Percentiles rank a stretch among this genome's conserved stretches.
These are phyloP conservation scores for Berkeleyomyces rouxiae DNA, from an alignment of 2,329 filamentous ascomycete genomes.

Conservation along the genomic window DNA sequence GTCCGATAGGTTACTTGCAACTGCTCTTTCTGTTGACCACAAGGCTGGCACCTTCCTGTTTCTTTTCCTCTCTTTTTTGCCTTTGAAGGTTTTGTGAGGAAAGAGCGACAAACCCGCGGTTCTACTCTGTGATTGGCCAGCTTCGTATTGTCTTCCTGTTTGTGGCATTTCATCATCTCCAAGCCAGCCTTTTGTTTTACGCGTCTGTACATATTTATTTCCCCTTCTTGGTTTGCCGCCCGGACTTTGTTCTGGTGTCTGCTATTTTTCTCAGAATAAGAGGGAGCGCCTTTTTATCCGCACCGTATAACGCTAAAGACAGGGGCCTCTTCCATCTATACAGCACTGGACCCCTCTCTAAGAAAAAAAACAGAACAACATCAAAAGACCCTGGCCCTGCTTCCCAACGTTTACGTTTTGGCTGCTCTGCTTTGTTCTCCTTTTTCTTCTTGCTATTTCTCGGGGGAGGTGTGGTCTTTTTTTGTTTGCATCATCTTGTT, in stretches of 20 bases:
- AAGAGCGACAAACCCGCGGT: background rate
- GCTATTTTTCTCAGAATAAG: background rate
- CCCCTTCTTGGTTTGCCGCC: background rate
- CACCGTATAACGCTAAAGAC: background rate
- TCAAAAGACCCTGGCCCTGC: slow-evolving; percentile 4
- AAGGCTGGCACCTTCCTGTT: background rate
- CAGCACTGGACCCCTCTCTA: background rate
- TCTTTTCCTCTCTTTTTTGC: background rate
- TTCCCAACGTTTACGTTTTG: background rate
- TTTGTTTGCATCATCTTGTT: background rate
- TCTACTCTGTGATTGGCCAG: background rate
- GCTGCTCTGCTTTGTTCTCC: background rate
- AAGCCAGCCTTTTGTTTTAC: background rate
- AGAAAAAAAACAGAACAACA: slow-evolving; percentile 2
- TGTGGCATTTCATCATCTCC: background rate
- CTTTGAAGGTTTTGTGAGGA: background rate
- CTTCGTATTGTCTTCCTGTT: background rate
- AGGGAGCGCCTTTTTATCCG: background rate
- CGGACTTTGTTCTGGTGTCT: background rate
- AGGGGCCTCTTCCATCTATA: background rate
- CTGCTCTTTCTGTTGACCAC: background rate
- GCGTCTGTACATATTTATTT: background rate
- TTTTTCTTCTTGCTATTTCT: background rate
- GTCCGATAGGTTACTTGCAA: background rate
- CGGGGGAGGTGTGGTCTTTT: background rate